Conservation (phyloP, 1,284 basidiomycete species). For the Irpex sp. region DNA sequence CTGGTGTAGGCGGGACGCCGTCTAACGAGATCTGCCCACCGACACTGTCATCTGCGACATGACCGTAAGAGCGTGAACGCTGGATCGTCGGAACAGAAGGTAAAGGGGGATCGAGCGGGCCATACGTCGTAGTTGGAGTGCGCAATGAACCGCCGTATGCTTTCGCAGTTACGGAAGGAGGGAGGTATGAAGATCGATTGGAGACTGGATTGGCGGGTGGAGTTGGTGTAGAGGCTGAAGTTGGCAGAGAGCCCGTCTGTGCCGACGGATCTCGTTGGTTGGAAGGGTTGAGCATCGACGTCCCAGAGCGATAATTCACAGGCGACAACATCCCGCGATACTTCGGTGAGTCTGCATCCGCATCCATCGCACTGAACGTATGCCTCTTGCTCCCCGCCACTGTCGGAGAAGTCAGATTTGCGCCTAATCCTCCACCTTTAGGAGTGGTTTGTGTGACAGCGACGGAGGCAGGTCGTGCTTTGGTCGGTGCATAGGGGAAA, state of each 20-base stretch:
- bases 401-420: constrained; percentile 19
- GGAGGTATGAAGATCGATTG: constrained; percentile 27
- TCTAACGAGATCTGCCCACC: constrained; percentile 18
- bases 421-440: neutral
- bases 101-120: constrained; percentile 29
- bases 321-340: constrained; percentile 23
- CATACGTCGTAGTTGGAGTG: constrained; percentile 40
- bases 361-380: constrained; percentile 35
- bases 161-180: constrained; percentile 34
- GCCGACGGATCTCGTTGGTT: constrained; percentile 23
- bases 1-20: constrained; percentile 50
- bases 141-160: constrained; percentile 30
- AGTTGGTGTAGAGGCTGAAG: constrained; percentile 11
- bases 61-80: constrained; percentile 8
- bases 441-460: neutral
- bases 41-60: constrained; percentile 17
- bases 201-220: constrained; percentile 3
- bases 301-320: constrained; percentile 33
- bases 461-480: constrained; percentile 2
- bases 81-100: constrained; percentile 19
- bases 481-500: constrained; percentile 41
- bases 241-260: constrained; percentile 16
- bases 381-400: constrained; percentile 56
- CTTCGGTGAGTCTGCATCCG: constrained; percentile 8
- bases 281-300: constrained; percentile 27